phyloP scores from a whole-genome alignment of 108 stramenopile genomes.

The Poteriospumella lacustris region DNA sequence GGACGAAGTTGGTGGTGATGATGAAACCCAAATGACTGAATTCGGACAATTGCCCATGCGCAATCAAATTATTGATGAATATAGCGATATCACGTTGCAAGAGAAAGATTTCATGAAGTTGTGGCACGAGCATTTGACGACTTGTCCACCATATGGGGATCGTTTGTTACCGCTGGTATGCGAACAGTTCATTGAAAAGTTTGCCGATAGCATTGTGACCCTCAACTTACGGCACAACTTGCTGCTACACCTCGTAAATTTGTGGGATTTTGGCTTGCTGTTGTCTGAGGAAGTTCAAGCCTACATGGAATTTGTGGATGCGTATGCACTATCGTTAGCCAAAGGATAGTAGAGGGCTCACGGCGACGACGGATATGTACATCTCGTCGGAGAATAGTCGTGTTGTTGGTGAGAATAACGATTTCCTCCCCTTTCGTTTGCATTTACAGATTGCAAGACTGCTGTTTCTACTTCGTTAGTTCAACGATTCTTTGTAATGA shows the following conservation, averaged over 20 bases:
- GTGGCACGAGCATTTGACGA: background rate
- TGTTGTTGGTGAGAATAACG: too few relatives aligned
- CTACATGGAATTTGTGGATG: background rate
- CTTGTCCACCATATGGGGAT: constrained; percentile 1
- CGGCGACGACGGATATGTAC: too few relatives aligned
- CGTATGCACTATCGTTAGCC: background rate
- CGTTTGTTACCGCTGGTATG: background rate
- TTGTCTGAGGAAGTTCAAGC: background rate
- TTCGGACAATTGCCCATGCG: background rate
- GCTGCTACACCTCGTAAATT: background rate
- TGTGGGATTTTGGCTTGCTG: background rate
- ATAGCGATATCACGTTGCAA: background rate
- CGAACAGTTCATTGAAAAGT: background rate
- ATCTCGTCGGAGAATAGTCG: too few relatives aligned
- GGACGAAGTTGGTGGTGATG: background rate
- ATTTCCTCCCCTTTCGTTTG: too few relatives aligned
- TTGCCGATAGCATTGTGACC: constrained; percentile 4
- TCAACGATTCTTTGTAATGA: too few relatives aligned
- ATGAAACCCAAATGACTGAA: background rate
- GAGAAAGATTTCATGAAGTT: constrained; percentile 5
- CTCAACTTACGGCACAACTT: background rate
- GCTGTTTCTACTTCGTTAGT: too few relatives aligned
- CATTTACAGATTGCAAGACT: too few relatives aligned
- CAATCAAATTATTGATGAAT: background rate
- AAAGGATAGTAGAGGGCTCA: background rate